Conservation (phyloP, 2,329 filamentous ascomycete species). For the Cryphonectria nitschkei region DNA sequence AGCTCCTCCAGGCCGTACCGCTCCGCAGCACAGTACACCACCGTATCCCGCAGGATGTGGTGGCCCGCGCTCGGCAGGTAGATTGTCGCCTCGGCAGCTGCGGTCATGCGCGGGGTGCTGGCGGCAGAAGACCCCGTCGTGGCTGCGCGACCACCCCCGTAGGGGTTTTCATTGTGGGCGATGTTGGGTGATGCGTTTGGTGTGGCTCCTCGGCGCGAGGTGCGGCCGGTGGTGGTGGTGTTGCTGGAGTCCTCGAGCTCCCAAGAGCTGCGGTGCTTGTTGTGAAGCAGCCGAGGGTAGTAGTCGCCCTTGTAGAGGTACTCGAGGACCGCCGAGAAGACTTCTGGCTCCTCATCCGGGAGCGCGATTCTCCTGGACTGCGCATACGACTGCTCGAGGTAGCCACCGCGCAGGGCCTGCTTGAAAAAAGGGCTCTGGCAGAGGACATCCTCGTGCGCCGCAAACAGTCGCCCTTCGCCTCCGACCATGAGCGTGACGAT, state of each 20-base stretch:
- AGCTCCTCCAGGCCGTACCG: conserved; percentile 90
- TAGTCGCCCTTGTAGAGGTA: conserved; percentile 98
- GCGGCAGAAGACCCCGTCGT: conserved; percentile 37
- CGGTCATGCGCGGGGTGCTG: conserved; percentile 55
- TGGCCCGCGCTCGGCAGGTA: conserved; percentile 75
- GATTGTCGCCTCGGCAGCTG: conserved; percentile 74
- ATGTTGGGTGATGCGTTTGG: conserved; percentile 55
- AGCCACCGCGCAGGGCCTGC: conserved; percentile 70
- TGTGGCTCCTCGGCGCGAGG: conserved; percentile 40
- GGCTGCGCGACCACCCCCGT: conserved; percentile 47
- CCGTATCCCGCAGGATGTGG: conserved; percentile 86
- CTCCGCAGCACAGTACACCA: conserved; percentile 91
- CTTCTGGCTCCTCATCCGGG: conserved; percentile 80
- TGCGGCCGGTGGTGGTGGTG: conserved; percentile 29
- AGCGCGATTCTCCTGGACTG: conserved; percentile 79
- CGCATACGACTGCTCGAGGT: conserved; percentile 60
- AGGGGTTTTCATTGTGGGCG: conserved; percentile 43
- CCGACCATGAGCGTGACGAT: conserved; percentile 89
- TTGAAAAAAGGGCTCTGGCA: conserved; percentile 84
- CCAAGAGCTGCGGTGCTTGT: conserved; percentile 86
- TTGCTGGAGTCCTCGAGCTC: conserved; percentile 72
- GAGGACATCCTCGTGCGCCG: conserved; percentile 91
- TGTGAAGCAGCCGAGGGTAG: conserved; percentile 85
- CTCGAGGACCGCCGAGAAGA: conserved; percentile 92
- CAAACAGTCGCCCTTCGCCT: conserved; percentile 84